These are phyloP conservation scores for Alternaria metachromatica DNA, from an alignment of 2,329 filamentous ascomycete species.

Conservation along the genomic window DNA sequence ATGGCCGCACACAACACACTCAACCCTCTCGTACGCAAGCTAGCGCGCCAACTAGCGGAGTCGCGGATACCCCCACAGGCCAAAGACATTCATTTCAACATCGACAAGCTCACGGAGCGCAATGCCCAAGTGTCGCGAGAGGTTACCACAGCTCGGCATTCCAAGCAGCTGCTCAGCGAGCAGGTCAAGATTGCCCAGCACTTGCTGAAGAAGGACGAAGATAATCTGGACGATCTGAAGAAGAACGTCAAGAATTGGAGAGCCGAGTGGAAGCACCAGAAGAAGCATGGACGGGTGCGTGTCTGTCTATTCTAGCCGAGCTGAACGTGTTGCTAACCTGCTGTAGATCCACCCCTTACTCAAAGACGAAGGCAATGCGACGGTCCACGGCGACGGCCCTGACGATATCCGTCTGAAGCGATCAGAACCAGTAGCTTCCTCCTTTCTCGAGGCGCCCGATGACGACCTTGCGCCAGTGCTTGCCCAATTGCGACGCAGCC, in stretches of 20 bases:
- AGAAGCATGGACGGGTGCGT: slow-evolving; percentile 38
- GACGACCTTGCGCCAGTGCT: slow-evolving; percentile 43
- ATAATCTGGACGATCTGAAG: slow-evolving; percentile 37
- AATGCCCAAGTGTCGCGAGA: slow-evolving; percentile 56
- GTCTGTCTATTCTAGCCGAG: slow-evolving; percentile 7
- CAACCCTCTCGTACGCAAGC: slow-evolving; percentile 60
- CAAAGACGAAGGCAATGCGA: slow-evolving; percentile 19
- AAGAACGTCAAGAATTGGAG: slow-evolving; percentile 39
- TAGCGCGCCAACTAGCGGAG: slow-evolving; percentile 64
- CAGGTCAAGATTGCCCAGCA: slow-evolving; percentile 65
- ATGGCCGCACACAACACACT: slow-evolving; percentile 64
- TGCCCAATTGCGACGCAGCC: slow-evolving; percentile 46
- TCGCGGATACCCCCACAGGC: slow-evolving; percentile 70
- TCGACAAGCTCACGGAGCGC: slow-evolving; percentile 69
- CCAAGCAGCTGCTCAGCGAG: slow-evolving; percentile 64
- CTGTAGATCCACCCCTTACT: slow-evolving; percentile 46
- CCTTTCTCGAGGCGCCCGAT: slow-evolving; percentile 39
- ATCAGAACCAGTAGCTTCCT: slow-evolving; percentile 21
- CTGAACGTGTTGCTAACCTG: slow-evolving; percentile 23
- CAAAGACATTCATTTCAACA: slow-evolving; percentile 64
- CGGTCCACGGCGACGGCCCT: slow-evolving; percentile 32
- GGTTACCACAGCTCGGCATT: slow-evolving; percentile 67
- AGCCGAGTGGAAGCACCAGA: slow-evolving; percentile 39
- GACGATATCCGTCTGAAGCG: slow-evolving; percentile 41
- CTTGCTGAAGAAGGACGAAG: slow-evolving; percentile 35